Conservation (phyloP, 768 basidiomycete species). For the Sporobolomyces phaffii region DNA sequence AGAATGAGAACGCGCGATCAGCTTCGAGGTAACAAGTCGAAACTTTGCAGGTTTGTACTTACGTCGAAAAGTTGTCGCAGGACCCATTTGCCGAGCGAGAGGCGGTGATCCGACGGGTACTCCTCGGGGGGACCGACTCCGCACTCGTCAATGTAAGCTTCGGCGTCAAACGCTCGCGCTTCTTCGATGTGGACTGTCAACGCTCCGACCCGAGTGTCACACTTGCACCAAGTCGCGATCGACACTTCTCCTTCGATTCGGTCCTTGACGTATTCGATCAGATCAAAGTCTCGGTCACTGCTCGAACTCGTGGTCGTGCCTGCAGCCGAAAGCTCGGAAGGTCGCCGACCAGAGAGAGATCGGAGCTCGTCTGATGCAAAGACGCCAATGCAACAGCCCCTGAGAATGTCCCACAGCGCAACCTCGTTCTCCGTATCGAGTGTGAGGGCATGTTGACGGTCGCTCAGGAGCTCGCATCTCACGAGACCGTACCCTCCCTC, state of each 20-base stretch:
- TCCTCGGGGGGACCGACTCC: constrained; percentile 45
- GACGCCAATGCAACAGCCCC: constrained; percentile 66
- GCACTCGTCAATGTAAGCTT: constrained; percentile 83
- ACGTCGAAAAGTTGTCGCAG: constrained; percentile 41
- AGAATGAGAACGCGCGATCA: no score
- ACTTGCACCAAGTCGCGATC: constrained; percentile 70
- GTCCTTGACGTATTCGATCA: constrained; percentile 77
- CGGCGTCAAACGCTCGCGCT: constrained; percentile 75
- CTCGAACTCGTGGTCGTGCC: neutral
- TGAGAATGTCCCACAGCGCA: constrained; percentile 85
- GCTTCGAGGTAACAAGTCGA: neutral
- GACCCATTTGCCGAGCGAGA: constrained; percentile 54
- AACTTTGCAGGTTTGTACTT: no score
- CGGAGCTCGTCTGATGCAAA: constrained; percentile 64
- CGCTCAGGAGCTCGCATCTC: constrained; percentile 72
- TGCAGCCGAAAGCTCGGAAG: neutral
- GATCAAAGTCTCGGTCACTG: constrained; percentile 51
- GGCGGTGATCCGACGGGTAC: constrained; percentile 69
- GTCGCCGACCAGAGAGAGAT: constrained; percentile 36
- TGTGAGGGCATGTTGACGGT: constrained; percentile 79
- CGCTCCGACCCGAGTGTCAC: constrained; percentile 84
- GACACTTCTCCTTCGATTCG: constrained; percentile 89
- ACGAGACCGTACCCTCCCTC: constrained; percentile 70
- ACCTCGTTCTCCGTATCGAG: constrained; percentile 83
- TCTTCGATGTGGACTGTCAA: constrained; percentile 82